Conservation (phyloP, 75 land plant species). For the Sequoiadendron giganteum region DNA sequence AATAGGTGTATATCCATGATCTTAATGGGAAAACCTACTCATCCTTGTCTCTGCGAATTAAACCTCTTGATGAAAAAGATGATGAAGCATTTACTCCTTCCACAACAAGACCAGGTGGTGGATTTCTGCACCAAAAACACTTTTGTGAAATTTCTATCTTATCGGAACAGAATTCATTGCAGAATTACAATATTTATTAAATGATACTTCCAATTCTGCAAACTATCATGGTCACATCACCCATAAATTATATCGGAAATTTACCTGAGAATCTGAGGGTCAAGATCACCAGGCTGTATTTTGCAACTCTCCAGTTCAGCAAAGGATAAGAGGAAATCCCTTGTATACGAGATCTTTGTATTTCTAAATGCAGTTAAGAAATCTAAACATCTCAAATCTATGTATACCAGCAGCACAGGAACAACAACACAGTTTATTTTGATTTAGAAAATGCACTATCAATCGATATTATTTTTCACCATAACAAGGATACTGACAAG, state of each 20-base stretch:
- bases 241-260: not conserved
- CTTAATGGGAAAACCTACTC: not conserved
- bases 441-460: not conserved
- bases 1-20: not conserved
- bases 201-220: not conserved
- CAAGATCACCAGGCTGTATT: constrained; percentile 60
- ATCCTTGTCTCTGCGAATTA: constrained; percentile 3
- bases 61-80: constrained; percentile 15
- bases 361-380: constrained; percentile 27
- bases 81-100: constrained; percentile 14
- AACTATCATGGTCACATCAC: not conserved
- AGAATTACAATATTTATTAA: not conserved
- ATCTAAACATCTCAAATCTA: not conserved
- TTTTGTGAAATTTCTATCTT: not conserved
- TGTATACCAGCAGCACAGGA: not conserved
- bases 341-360: constrained; percentile 49
- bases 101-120: not conserved
- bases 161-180: not conserved
- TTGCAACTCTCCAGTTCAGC: constrained; percentile 66
- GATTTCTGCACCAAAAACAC: not conserved
- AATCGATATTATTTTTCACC: not conserved
- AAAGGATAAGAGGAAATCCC: constrained; percentile 69
- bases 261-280: constrained; percentile 65
- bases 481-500: not conserved
- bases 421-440: not conserved